Evolutionary conservation across 106 monocot species (phyloP).

Genomic region (Dendrobium huoshanense): DNA sequence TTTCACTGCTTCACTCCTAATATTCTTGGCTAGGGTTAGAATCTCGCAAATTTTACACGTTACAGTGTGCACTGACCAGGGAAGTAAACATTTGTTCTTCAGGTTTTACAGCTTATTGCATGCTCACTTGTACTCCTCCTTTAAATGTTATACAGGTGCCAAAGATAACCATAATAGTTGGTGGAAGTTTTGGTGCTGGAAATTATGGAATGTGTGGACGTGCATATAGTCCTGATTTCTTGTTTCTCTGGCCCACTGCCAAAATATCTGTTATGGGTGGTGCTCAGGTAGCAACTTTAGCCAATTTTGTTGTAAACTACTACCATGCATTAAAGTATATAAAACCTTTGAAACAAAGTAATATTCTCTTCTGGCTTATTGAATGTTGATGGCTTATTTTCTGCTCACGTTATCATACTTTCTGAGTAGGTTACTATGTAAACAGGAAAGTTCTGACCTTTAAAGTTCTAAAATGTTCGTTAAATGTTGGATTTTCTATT

Average conservation of each 20-base stretch:
- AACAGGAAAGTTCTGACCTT: not conserved
- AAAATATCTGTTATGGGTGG: constrained; percentile 99
- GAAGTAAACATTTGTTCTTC: not conserved
- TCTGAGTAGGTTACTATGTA: not conserved
- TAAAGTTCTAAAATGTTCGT: not conserved
- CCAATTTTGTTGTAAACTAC: not conserved
- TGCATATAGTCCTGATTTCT: constrained; percentile 96
- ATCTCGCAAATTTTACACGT: no score
- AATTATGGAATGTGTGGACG: constrained; percentile 99
- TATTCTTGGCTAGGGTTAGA: not conserved
- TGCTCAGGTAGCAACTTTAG: constrained; percentile 44
- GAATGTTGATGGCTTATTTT: not conserved
- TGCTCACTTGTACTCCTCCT: not conserved
- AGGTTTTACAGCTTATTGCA: not conserved
- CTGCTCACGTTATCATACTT: not conserved
- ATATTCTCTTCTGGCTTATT: not conserved
- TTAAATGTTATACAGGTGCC: constrained; percentile 55
- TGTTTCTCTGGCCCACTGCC: constrained; percentile 98
- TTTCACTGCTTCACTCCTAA: not conserved
- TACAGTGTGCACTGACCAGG: not conserved
- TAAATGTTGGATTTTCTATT: not conserved
- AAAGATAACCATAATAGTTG: constrained; percentile 93
- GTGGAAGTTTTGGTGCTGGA: constrained; percentile 99
- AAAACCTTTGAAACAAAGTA: not conserved
- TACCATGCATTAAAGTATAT: not conserved